These are phyloP conservation scores for Candida palmyrensis DNA, from an alignment of 805 yeast species.

Conservation along the genomic window DNA sequence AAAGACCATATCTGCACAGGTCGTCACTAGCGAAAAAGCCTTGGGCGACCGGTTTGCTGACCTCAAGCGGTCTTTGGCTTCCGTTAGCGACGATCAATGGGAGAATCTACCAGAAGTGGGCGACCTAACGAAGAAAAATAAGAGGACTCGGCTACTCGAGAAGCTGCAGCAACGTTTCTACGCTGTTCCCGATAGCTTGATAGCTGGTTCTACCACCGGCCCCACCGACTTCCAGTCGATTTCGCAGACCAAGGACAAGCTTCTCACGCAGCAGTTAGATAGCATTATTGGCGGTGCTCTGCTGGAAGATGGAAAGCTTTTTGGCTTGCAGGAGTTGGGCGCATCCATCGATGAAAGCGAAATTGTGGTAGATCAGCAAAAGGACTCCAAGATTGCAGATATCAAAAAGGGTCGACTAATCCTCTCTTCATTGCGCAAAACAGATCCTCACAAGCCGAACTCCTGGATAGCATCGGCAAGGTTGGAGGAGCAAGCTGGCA, in stretches of 20 bases:
- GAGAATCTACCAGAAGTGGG: conserved; percentile 78
- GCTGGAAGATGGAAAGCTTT: no score
- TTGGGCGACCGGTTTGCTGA: conserved; percentile 60
- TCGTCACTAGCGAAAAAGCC: conserved; percentile 11
- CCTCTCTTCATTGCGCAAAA: conserved; percentile 60
- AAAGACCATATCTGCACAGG: conserved; percentile 16
- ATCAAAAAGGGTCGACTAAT: conserved; percentile 53
- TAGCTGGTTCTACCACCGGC: conserved; percentile 25
- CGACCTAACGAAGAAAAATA: conserved; percentile 77
- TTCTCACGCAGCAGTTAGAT: conserved; percentile 53
- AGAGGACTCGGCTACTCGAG: conserved; percentile 58
- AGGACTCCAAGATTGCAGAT: conserved; percentile 45
- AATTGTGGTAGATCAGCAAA: conserved; percentile 9
- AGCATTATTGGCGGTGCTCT: conserved; percentile 10
- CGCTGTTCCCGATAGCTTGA: conserved; percentile 74
- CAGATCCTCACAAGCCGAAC: conserved; percentile 68
- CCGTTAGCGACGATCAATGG: conserved; percentile 73
- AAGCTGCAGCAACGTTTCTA: conserved; percentile 66
- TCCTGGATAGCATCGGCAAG: conserved; percentile 88
- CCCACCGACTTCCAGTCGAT: conserved; percentile 47
- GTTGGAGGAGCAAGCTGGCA: conserved; percentile 62
- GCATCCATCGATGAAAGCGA: conserved; percentile 15
- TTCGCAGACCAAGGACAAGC: conserved; percentile 58
- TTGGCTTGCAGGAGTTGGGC: background rate
- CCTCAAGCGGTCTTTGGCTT: conserved; percentile 55